Evolutionary conservation across 2,329 filamentous ascomycete genomes (phyloP), one percentile per base, ranked within the genome.

Genomic region (Cercospora sojina): DNA sequence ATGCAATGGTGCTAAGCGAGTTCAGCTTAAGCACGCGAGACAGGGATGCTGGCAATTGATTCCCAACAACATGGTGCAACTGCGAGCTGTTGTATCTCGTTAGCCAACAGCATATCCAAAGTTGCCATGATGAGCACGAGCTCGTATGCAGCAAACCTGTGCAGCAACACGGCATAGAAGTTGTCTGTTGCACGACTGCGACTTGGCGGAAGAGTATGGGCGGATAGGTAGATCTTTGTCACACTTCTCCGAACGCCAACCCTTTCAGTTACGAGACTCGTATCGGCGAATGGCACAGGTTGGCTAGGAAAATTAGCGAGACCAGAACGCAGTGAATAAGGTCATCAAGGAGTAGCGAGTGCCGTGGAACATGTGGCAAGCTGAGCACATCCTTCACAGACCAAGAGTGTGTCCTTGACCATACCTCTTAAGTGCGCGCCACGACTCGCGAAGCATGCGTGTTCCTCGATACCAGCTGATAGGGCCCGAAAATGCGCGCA

Each of bases 1-100:
- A 20, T 31, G 27, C 29, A 23, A 18, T 31, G 35, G 27, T 57
- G 53, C 53, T 57, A 57, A 57, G 53, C 53, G 53, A 57, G 53
- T 57, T 57, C 53, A 57, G 53, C 53, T 57, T 57, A 23, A 35
- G 53, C 27, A 57, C 31, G 53, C 53, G 53, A 57, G 31, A 57
- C 53, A 57, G 53, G 53, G 53, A 27, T 57, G 53, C 18, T 32
- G 53, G 53, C 53, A 23, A 57, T 31, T 27, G 53, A 57, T 35
- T 35, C 31, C 53, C 27, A 57, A 35, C 53, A 35, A 18, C 53
- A 57, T 57, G 53, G 53, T 23, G 53, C 53, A 35, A 35, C 27
- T n/a, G 29, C 53, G 29, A 16, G 31, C 53, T 57, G 53, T 57
- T 35, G 53, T 57, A 35, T 57, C 18, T 35, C 53, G 53, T 32